A percentile compares a stretch with the other conserved stretches of the same genome.
phyloP scores from a whole-genome alignment of 768 basidiomycete species.

The Boletus rubropictus region DNA sequence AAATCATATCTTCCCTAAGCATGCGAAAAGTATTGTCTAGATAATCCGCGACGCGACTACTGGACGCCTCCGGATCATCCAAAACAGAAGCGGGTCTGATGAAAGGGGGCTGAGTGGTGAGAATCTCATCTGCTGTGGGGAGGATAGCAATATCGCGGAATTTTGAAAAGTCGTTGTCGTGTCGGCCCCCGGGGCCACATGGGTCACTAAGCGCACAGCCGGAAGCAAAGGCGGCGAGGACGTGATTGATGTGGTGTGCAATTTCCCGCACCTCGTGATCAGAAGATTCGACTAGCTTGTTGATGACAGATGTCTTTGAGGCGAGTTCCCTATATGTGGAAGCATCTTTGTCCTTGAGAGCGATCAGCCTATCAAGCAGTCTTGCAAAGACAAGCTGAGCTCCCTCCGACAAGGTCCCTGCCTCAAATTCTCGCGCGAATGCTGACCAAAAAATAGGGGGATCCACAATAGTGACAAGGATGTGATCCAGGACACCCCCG shows the following conservation, averaged over 20 bases:
- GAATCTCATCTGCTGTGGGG: constrained; percentile 59
- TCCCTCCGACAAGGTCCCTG: constrained; percentile 26
- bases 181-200: constrained; percentile 54
- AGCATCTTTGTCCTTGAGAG: constrained; percentile 31
- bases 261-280: constrained; percentile 26
- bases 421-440: constrained; percentile 33
- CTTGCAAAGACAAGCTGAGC: constrained; percentile 42
- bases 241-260: constrained; percentile 40
- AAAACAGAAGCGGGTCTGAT: constrained; percentile 43
- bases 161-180: constrained; percentile 62
- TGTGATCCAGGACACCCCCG: constrained; percentile 39
- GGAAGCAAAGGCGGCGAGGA: constrained; percentile 28
- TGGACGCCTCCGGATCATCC: constrained; percentile 39
- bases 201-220: constrained; percentile 16
- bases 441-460: constrained; percentile 49
- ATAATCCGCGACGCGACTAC: constrained; percentile 40
- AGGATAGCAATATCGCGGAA: constrained; percentile 58
- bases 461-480: constrained; percentile 42
- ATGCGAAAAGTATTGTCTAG: constrained; percentile 65
- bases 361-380: constrained; percentile 44
- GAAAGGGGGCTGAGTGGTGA: constrained; percentile 42
- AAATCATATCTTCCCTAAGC: constrained; percentile 58
- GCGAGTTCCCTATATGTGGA: constrained; percentile 37
- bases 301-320: constrained; percentile 26
- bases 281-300: constrained; percentile 23